phyloP scores from a whole-genome alignment of 2,329 filamentous ascomycete genomes.

The Aureobasidium uvarum region DNA sequence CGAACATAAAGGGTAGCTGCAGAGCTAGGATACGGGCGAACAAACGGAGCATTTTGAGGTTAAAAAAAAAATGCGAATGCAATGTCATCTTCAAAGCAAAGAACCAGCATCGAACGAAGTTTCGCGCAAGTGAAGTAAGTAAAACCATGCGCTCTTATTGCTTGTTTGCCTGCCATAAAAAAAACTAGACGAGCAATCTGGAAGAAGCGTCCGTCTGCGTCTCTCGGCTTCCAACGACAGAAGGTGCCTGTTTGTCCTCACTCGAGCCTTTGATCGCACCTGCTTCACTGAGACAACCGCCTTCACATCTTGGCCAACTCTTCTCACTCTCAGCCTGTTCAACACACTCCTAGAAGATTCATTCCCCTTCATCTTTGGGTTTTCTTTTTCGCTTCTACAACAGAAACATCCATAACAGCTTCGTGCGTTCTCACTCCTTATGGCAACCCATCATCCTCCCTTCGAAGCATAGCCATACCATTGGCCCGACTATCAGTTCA shows the following conservation, averaged over 20 bases:
- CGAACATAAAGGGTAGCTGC: conserved; percentile 14
- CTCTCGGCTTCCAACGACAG: conserved; percentile 9
- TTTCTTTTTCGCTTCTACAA: not conserved
- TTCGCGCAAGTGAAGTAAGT: not conserved
- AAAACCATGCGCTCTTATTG: not conserved
- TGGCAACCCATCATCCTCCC: not conserved
- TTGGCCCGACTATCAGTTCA: no score
- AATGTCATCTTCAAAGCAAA: not conserved
- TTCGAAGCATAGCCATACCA: no score
- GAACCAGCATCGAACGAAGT: not conserved
- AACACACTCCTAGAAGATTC: not conserved
- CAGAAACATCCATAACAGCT: not conserved
- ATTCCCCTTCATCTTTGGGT: no score
- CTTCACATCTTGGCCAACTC: not conserved
- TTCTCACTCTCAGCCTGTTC: not conserved
- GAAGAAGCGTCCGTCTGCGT: not conserved
- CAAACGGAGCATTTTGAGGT: not conserved
- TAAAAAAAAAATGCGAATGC: not conserved
- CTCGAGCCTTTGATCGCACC: conserved; percentile 14
- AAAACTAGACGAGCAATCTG: not conserved
- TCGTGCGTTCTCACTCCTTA: not conserved
- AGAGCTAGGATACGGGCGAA: conserved; percentile 7
- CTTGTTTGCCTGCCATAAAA: not conserved
- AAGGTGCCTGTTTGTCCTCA: conserved; percentile 4
- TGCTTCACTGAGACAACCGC: conserved; percentile 22